These are phyloP conservation scores for Quercus glauca DNA, from an alignment of 306 rosid genomes.

Conservation along the genomic window DNA sequence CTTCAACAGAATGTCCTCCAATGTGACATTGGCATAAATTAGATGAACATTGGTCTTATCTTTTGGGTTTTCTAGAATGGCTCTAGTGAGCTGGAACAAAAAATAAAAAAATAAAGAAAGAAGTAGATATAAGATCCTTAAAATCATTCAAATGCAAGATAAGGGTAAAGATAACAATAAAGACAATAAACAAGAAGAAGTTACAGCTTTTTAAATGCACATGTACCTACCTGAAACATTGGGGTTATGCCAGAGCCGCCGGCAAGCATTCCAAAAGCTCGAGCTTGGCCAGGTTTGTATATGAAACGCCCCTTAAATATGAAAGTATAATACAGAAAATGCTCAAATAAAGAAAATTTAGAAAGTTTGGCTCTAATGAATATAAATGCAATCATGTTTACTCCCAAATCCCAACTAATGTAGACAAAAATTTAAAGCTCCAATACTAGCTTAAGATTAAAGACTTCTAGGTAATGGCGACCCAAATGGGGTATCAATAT, in stretches of 20 bases:
- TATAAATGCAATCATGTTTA: background rate
- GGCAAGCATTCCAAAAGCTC: conserved; percentile 76
- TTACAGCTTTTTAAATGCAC: background rate
- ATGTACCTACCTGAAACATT: conserved; percentile 69
- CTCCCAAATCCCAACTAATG: background rate
- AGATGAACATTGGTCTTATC: conserved; percentile 62
- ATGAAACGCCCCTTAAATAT: conserved; percentile 62
- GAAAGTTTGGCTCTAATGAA: background rate
- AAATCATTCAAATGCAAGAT: background rate
- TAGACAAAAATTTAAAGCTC: background rate
- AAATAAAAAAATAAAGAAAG: background rate
- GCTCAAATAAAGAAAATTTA: background rate
- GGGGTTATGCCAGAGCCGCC: conserved; percentile 92
- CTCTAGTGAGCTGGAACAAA: conserved; percentile 53
- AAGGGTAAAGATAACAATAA: background rate
- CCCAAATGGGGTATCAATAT: background rate
- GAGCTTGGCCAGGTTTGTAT: conserved; percentile 59
- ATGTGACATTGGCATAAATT: conserved; percentile 63
- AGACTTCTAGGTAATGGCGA: background rate
- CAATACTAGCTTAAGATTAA: background rate
- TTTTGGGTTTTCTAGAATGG: conserved; percentile 63
- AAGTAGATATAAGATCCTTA: background rate
- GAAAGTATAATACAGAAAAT: background rate
- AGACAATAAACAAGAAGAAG: background rate
- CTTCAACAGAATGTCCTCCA: conserved; percentile 57